Evolutionary conservation across 2,329 filamentous ascomycete genomes (phyloP), one percentile per base, ranked within the genome.

Genomic region (Talaromyces piceae): DNA sequence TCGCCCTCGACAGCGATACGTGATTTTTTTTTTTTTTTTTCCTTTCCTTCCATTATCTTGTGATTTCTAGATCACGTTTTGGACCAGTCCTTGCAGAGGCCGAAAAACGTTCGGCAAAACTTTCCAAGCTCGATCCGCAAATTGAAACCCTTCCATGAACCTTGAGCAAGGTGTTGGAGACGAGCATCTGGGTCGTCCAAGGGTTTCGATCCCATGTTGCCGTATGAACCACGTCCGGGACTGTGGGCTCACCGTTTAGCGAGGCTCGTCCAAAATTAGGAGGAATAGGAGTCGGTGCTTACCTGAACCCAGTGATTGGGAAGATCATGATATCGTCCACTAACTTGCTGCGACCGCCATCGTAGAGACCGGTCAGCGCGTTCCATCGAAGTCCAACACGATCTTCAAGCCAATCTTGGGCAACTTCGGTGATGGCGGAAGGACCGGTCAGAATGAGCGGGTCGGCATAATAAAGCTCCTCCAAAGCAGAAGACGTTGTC

Each of bases 261-360:
- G 30, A 7, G 4, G 26, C 16, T 9, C 28, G 3, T 12, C 9
- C 13, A 50, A 33, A 22, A 26, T 18, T 11, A 18, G 25, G 22
- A 28, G 4, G 1, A 13, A 6, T 12, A 18, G 20, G n/a, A n/a
- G n/a, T n/a, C 25, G n/a, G 11, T n/a, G 41, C 53, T 31, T 58
- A 66, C 63, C 63, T 66, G 45, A 67, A 67, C 3, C 61, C 64
- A 1, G 65, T 67, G 37, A 67, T 67, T 0, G 65, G 63, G 4
- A 67, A 55, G n/a, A 67, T 58, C 37, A 67, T 45, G 8, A 65
- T 61, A 49, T 66, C 64, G 4, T 59, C 62, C 2, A 65, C 60
- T 6, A 61, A 37, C 41, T 67, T 67, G 41, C 58, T 64, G 26
- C 27, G 50, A 0, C 65, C 65, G 2, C 57, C 61, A 47, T 67